These are phyloP conservation scores for Aspergillus texensis DNA, from an alignment of 2,329 filamentous ascomycete species.

Conservation along the genomic window DNA sequence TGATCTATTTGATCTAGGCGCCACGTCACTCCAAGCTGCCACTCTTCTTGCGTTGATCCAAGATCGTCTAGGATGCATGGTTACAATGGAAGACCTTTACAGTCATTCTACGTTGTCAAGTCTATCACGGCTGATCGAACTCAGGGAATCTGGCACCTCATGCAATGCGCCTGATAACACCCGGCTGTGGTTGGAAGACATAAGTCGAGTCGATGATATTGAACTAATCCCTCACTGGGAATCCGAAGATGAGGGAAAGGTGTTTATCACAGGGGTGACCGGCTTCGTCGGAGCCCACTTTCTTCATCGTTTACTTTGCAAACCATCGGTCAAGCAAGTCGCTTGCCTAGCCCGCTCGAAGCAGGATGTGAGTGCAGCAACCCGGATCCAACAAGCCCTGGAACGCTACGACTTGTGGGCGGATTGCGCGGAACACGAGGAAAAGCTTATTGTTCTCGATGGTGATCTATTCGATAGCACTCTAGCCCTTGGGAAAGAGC, in stretches of 20 bases:
- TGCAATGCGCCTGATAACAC: constrained; percentile 2
- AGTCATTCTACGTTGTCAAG: neutral
- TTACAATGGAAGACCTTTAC: constrained; percentile 10
- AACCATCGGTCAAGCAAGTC: constrained; percentile 9
- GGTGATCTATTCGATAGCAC: constrained; percentile 5
- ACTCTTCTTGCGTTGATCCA: constrained; percentile 3
- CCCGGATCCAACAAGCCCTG: constrained; percentile 2
- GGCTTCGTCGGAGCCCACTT: constrained; percentile 14
- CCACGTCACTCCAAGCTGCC: constrained; percentile 12
- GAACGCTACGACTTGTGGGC: constrained; percentile 12
- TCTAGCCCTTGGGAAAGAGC: constrained; percentile 7
- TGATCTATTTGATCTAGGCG: constrained; percentile 9
- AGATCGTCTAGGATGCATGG: neutral
- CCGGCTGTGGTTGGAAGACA: constrained; percentile 2
- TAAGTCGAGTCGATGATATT: constrained; percentile 5
- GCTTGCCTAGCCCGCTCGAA: constrained; percentile 9
- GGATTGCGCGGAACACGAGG: neutral
- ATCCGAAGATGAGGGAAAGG: constrained; percentile 9
- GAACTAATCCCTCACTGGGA: constrained; percentile 9
- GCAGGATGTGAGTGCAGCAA: neutral
- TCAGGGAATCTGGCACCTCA: neutral
- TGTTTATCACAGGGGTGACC: constrained; percentile 13
- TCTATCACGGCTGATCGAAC: neutral
- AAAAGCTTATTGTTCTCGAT: constrained; percentile 7
- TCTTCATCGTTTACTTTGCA: constrained; percentile 1